These are phyloP conservation scores for Xylaria sp. DNA, from an alignment of 2,329 filamentous ascomycete genomes.

Conservation along the genomic window DNA sequence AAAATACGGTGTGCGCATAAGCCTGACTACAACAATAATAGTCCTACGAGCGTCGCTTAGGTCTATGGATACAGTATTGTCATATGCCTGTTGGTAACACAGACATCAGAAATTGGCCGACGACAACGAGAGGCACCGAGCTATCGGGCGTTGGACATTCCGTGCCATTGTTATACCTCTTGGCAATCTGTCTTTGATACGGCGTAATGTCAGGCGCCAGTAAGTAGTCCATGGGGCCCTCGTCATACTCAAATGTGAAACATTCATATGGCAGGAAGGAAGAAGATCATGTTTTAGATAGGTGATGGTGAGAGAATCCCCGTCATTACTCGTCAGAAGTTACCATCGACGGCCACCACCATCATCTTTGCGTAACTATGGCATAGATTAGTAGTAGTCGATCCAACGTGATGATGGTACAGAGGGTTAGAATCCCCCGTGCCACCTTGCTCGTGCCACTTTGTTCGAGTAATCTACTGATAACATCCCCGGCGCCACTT, in stretches of 20 bases:
- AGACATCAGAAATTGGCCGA: neutral
- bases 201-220: neutral
- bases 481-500: neutral
- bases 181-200: neutral
- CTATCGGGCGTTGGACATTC: neutral
- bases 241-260: neutral
- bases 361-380: neutral
- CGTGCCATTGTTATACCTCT: neutral
- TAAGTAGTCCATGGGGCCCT: neutral
- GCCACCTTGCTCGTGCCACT: neutral
- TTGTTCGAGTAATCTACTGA: too few species aligned
- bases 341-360: neutral
- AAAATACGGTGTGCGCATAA: neutral
- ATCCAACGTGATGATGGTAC: neutral
- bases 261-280: neutral
- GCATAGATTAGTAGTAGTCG: neutral
- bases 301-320: neutral
- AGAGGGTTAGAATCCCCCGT: neutral
- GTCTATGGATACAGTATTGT: neutral
- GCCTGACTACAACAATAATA: constrained; percentile 1
- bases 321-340: neutral
- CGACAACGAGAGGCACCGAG: neutral
- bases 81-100: neutral
- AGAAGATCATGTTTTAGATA: neutral
- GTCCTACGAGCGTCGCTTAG: constrained; percentile 4